These are phyloP conservation scores for Cephaloascus albidus DNA, from an alignment of 805 yeast species.

Conservation along the genomic window DNA sequence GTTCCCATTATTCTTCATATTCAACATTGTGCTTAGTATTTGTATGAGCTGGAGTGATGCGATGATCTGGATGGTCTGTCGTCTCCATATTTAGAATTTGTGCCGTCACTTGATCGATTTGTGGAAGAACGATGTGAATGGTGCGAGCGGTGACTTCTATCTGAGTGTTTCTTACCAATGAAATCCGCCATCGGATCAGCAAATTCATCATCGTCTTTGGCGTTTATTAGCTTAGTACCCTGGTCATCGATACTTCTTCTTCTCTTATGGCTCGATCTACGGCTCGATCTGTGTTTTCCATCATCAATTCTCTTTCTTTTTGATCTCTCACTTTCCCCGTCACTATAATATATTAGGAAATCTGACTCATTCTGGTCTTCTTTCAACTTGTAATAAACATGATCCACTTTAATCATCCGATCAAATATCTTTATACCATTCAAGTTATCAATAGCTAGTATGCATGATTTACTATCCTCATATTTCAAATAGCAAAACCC, in stretches of 20 bases:
- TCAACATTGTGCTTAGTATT: too few species aligned
- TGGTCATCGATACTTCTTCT: slow-evolving; percentile 16
- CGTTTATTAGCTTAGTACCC: too few species aligned
- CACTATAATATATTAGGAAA: slow-evolving; percentile 19
- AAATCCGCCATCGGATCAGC: slow-evolving; percentile 27
- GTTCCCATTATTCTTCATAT: too few species aligned
- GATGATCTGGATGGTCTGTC: too few species aligned
- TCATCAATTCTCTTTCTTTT: slow-evolving; percentile 3
- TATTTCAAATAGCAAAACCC: slow-evolving; percentile 82
- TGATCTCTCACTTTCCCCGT: slow-evolving; percentile 8
- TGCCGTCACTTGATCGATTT: too few species aligned
- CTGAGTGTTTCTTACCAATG: too few species aligned
- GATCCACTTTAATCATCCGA: slow-evolving; percentile 54
- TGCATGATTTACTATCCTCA: slow-evolving; percentile 70
- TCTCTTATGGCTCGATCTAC: slow-evolving; percentile 3
- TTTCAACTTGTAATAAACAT: slow-evolving; percentile 50
- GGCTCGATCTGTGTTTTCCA: not conserved
- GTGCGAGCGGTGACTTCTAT: too few species aligned
- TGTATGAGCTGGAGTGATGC: too few species aligned
- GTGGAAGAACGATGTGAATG: too few species aligned
- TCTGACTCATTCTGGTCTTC: slow-evolving; percentile 42
- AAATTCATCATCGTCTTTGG: slow-evolving; percentile 16
- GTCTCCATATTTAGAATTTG: too few species aligned
- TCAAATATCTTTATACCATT: slow-evolving; percentile 60
- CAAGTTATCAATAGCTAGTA: slow-evolving; percentile 82